These are phyloP conservation scores for Colletotrichum acutatum DNA, from an alignment of 2,329 filamentous ascomycete species.

Conservation along the genomic window DNA sequence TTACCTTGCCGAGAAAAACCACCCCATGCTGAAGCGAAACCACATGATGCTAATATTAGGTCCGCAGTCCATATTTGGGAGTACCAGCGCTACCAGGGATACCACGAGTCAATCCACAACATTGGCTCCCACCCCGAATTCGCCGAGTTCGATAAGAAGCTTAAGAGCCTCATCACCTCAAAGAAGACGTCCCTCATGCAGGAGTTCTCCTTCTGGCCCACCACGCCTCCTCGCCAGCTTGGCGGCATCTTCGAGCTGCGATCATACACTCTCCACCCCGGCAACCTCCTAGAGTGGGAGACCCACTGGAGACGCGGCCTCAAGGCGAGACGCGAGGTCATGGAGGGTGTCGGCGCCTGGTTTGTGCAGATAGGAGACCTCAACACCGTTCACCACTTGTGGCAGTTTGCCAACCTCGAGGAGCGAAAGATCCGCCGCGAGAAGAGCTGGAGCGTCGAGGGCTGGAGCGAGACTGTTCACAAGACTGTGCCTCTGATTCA, in stretches of 20 bases:
- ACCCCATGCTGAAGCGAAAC: constrained; percentile 12
- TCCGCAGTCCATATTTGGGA: constrained; percentile 96
- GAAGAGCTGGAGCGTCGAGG: constrained; percentile 94
- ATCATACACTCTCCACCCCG: constrained; percentile 95
- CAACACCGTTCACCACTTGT: constrained; percentile 97
- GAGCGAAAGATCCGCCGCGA: constrained; percentile 91
- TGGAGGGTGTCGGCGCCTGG: constrained; percentile 99
- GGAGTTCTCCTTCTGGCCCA: constrained; percentile 99
- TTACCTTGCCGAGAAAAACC: constrained; percentile 25
- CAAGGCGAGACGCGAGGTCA: constrained; percentile 91
- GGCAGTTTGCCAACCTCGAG: constrained; percentile 98
- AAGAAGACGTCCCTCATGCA: constrained; percentile 97
- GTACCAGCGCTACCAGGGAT: constrained; percentile 96
- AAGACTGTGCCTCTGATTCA: constrained; percentile 98
- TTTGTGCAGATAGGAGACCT: constrained; percentile 98
- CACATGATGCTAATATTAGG: constrained; percentile 24
- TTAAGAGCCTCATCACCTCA: constrained; percentile 84
- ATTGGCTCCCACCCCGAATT: constrained; percentile 89
- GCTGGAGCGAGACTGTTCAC: constrained; percentile 97
- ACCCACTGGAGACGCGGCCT: constrained; percentile 96
- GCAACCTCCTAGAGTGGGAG: constrained; percentile 98
- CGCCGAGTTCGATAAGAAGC: constrained; percentile 82
- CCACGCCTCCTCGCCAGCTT: constrained; percentile 86
- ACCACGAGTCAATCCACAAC: constrained; percentile 89
- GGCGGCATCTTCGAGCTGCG: constrained; percentile 96